These are phyloP conservation scores for Suhomyces wounanorum DNA, from an alignment of 1,139 yeast species.

Conservation along the genomic window DNA sequence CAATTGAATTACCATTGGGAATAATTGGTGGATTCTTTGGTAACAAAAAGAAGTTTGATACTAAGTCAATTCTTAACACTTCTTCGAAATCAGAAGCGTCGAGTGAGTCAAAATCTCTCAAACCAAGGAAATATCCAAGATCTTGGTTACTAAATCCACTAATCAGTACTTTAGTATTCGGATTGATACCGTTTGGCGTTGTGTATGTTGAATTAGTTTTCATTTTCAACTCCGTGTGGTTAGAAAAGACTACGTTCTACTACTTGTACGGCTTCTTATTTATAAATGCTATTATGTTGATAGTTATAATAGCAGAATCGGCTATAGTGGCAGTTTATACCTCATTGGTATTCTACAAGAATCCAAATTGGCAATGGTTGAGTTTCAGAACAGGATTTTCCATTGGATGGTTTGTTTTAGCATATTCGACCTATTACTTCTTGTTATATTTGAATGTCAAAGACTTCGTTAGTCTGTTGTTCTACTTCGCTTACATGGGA, in stretches of 20 bases:
- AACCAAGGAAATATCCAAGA: slow-evolving; percentile 4
- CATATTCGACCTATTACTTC: slow-evolving; percentile 70
- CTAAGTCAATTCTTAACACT: slow-evolving; percentile 21
- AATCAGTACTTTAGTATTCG: slow-evolving; percentile 47
- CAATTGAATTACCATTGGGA: slow-evolving; percentile 74
- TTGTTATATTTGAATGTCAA: slow-evolving; percentile 54
- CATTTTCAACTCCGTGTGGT: slow-evolving; percentile 77
- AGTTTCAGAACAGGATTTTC: slow-evolving; percentile 74
- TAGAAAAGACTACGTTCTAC: slow-evolving; percentile 76
- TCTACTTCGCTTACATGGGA: slow-evolving; percentile 73
- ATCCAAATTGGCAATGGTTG: slow-evolving; percentile 84
- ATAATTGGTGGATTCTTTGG: slow-evolving; percentile 70
- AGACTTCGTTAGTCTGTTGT: slow-evolving; percentile 68
- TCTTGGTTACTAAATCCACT: slow-evolving; percentile 27
- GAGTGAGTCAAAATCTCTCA: background rate
- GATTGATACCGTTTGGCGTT: slow-evolving; percentile 76
- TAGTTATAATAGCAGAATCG: slow-evolving; percentile 68
- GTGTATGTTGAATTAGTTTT: slow-evolving; percentile 76
- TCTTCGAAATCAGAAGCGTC: background rate
- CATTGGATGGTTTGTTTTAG: slow-evolving; percentile 67
- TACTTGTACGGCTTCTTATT: slow-evolving; percentile 79
- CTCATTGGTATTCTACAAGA: slow-evolving; percentile 57
- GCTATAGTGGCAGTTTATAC: slow-evolving; percentile 73
- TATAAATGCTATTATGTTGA: slow-evolving; percentile 58
- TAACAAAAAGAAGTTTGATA: slow-evolving; percentile 34